Conservation (phyloP, 1,284 basidiomycete species). For the Stygiomarasmius scandens region DNA sequence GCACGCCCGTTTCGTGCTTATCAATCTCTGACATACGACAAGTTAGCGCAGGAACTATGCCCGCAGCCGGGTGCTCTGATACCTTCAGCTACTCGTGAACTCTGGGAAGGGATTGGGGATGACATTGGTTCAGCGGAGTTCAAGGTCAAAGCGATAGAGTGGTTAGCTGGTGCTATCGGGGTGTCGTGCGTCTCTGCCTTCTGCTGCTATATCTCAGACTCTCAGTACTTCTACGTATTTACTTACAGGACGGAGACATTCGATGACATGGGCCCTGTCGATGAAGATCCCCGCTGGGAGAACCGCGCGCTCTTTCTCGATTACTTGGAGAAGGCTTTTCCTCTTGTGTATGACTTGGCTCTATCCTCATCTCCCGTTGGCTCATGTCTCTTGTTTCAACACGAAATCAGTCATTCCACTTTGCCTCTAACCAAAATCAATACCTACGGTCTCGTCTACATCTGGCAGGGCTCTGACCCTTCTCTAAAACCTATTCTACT, state of each 20-base stretch:
- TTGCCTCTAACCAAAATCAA: constrained; percentile 60
- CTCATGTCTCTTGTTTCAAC: background rate
- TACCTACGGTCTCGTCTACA: constrained; percentile 68
- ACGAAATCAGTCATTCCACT: constrained; percentile 43
- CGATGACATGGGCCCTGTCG: constrained; percentile 50
- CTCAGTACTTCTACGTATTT: background rate
- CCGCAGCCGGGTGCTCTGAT: constrained; percentile 45
- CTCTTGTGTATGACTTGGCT: constrained; percentile 44
- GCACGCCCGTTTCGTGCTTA: too few relatives aligned
- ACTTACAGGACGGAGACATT: constrained; percentile 57
- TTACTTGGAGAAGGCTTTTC: constrained; percentile 47
- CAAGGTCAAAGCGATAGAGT: constrained; percentile 32
- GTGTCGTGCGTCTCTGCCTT: constrained; percentile 29
- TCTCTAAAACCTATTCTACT: constrained; percentile 71
- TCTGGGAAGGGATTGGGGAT: constrained; percentile 28
- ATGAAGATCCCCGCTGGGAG: constrained; percentile 54
- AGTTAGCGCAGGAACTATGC: constrained; percentile 30
- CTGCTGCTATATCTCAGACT: background rate
- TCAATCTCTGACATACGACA: too few relatives aligned
- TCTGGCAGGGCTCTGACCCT: constrained; percentile 66
- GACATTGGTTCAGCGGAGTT: constrained; percentile 32
- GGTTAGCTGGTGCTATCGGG: constrained; percentile 38
- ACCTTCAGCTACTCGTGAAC: constrained; percentile 41
- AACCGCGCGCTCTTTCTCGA: constrained; percentile 49
- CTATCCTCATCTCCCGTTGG: background rate